Base-by-base conservation (phyloP, 1,284 basidiomycete species). In the Trichosporon asahii region DNA sequence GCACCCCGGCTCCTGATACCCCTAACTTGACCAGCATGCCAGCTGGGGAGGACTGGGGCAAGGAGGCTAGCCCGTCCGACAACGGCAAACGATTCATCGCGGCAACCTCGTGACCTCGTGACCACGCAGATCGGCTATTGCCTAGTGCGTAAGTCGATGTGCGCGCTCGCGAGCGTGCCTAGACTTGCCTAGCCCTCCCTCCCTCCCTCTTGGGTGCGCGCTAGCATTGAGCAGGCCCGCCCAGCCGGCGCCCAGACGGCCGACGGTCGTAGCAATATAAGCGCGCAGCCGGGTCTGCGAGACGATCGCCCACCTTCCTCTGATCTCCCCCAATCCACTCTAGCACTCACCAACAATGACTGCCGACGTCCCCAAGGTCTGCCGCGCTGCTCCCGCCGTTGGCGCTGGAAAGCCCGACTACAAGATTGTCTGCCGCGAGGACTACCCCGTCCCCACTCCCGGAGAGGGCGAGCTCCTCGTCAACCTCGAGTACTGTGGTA, bases 361-460 rank as follows among this genome's bases (percentile, higher is more conserved):
- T 35, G 35, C 40, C 63, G 23, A 35, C 40, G 63, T 73, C 18
- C 72, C 72, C 65, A 73, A 68, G 67, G 66, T 57, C 40, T 70
- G 72, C 72, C 72, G 72, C 37, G 72, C 72, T 21, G 72, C 72
- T 5, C 72, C 72, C 27, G 69, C 69, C 27, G 55, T 49, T 6
- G 72, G 72, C 25, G 25, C 65, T 44, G 57, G 57, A 21, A 60
- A 37, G 37, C 23, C 40, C 5, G 57, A 69, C 66, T 73, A 69
- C 70, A 69, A 71, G 66, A 65, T 73, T 55, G 40, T 44, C n/a
- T 66, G 64, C 21, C 57, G 66, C 49, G 72, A 73, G 61, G 72
- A 71, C 64, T 73, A 71, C 70, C 72, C 72, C 40, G 70, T 71
- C 40, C 72, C 72, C 25, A 55, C 69, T 66, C 70, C 72, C 49